phyloP scores from a whole-genome alignment of 2,329 filamentous ascomycete genomes.

The Phoma herbarum region DNA sequence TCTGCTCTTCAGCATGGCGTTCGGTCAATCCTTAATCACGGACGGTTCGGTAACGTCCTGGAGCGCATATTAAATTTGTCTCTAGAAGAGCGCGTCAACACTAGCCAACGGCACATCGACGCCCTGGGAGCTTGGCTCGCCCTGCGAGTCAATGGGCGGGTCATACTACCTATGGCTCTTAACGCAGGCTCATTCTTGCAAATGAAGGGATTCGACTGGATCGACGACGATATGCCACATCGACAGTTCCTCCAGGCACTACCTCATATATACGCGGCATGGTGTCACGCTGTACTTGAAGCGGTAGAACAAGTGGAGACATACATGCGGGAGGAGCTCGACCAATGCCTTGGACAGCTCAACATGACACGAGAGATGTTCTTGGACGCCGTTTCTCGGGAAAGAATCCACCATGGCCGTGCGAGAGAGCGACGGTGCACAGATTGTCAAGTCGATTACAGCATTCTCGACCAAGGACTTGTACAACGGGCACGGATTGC shows the following conservation, averaged over 20 bases:
- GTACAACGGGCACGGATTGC: slow-evolving; percentile 22
- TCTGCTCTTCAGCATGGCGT: slow-evolving; percentile 25
- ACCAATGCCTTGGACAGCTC: slow-evolving; percentile 4
- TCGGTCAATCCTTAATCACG: slow-evolving; percentile 21
- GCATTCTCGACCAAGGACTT: slow-evolving; percentile 6
- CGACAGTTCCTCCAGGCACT: slow-evolving; percentile 19
- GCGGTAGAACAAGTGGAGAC: slow-evolving; percentile 17
- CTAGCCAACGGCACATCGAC: slow-evolving; percentile 9
- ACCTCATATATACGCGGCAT: slow-evolving; percentile 25
- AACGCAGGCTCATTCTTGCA: slow-evolving; percentile 25
- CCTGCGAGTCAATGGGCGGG: slow-evolving; percentile 17
- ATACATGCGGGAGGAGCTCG: slow-evolving; percentile 14
- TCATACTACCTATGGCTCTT: slow-evolving; percentile 22
- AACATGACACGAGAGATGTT: slow-evolving; percentile 7
- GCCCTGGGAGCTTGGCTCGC: slow-evolving; percentile 19
- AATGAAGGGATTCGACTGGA: slow-evolving; percentile 29
- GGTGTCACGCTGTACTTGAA: slow-evolving; percentile 22
- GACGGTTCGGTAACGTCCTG: slow-evolving; percentile 3
- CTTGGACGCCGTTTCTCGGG: neutral
- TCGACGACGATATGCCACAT: slow-evolving; percentile 21
- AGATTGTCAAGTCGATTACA: slow-evolving; percentile 12
- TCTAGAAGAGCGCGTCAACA: neutral
- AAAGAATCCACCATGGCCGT: neutral
- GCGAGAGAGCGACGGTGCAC: neutral
- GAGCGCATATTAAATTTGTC: slow-evolving; percentile 16